A percentile compares a stretch with the other conserved stretches of the same genome.
Evolutionary conservation across 106 monocot species (phyloP).

Genomic region (Alisma plantagoaquatica): DNA sequence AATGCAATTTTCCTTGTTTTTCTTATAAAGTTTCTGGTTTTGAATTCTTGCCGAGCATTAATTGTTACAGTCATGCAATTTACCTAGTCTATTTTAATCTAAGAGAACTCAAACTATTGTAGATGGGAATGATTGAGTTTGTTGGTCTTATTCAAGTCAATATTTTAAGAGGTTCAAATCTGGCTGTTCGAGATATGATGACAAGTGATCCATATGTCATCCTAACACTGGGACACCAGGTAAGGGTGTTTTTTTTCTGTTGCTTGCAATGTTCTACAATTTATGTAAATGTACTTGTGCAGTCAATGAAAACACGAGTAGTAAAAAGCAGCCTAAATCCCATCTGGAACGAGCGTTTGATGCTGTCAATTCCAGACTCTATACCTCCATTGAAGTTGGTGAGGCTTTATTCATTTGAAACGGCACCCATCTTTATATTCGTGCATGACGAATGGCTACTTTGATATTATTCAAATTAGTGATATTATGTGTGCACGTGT

Average conservation of each 20-base stretch:
- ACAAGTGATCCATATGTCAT: constrained; percentile 90
- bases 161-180: constrained; percentile 64
- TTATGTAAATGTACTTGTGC: constrained; percentile 15
- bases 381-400: constrained; percentile 77
- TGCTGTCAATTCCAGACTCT: constrained; percentile 81
- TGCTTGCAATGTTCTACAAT: not conserved
- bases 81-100: not conserved
- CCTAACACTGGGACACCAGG: constrained; percentile 72
- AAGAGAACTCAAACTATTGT: constrained; percentile 3
- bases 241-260: constrained; percentile 12
- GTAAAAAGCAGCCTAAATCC: constrained; percentile 88
- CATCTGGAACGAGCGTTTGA: constrained; percentile 78
- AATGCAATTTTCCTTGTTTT: not conserved
- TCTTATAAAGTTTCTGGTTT: not conserved
- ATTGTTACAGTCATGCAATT: not conserved
- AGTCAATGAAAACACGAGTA: constrained; percentile 89
- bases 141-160: constrained; percentile 79
- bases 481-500: not conserved
- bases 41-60: not conserved
- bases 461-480: not conserved
- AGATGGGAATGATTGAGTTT: constrained; percentile 96
- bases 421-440: too few species aligned
- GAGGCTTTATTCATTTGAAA: too few species aligned
- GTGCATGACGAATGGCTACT: too few species aligned
- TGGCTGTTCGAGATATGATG: constrained; percentile 66